Evolutionary conservation across 106 monocot species (phyloP), one percentile per base, ranked within the genome.

Genomic region (Posidonia australis): DNA sequence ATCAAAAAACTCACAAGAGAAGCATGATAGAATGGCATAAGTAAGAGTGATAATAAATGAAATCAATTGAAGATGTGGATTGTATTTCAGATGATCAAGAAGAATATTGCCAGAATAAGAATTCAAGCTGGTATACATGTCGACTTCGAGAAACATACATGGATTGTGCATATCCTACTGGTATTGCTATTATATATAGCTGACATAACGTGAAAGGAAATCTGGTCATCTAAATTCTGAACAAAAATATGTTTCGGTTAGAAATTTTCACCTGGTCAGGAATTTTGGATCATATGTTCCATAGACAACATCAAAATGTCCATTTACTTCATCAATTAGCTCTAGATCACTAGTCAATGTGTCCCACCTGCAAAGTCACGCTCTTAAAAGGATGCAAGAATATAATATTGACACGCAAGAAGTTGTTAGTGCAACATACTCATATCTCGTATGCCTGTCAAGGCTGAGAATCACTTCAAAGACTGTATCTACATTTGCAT

Each of bases 301-400:
- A 74, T 90, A 87, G 56, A 96, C 94, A 82, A 90, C 74, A 73
- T 96, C 94, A 72, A 42, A 78, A 54, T 96, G 87, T 23, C 94
- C 94, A 87, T 90, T 76, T 63, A 75, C 76, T 72, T 78, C 68
- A 10, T 90, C 80, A 67, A 87, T 56, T 51, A 82, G 61, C 73
- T 90, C 87, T 51, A 96, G 74, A 48, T 96, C 80, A 70, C 75
- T 76, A 58, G 90, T 90, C 60, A 96, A 70, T 46, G 77, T 66
- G 80, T 96, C 94, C 94, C 94, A 96, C 78, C 94, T 96, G 74
- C 73, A 85, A 71, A 64, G 52, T 36, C 68, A 29, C 52, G 4
- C 66, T 72, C 51, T 62, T 64, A 54, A 24, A 73, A 53, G 65
- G 41, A 67, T 36, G 19, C 12, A 47, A 45, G 54, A 49, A 24